Conservation (phyloP, 306 rosid species). For the Acacia acuminata region DNA sequence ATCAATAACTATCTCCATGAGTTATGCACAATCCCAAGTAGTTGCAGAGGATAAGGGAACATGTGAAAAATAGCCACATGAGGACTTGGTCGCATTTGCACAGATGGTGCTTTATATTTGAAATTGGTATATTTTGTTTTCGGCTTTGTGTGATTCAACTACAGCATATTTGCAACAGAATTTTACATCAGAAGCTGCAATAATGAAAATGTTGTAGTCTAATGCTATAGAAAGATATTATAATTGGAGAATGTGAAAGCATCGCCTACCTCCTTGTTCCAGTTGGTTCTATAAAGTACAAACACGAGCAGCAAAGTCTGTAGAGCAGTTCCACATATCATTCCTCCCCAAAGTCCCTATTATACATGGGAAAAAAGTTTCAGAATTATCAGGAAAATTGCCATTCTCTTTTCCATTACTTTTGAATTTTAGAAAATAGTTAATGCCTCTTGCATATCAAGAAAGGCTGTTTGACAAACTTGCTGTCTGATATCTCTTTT, state of each 20-base stretch:
- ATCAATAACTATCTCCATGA: neutral
- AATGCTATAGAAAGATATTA: neutral
- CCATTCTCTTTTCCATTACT: neutral
- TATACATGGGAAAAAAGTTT: neutral
- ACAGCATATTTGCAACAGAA: neutral
- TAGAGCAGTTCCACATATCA: constrained; percentile 48
- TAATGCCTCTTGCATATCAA: neutral
- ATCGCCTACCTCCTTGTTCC: constrained; percentile 50
- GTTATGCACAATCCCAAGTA: neutral
- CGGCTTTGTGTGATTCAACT: neutral
- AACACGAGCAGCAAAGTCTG: constrained; percentile 39
- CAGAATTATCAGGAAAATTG: constrained; percentile 21
- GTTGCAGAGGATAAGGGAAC: neutral
- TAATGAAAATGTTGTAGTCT: neutral
- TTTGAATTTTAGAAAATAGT: neutral
- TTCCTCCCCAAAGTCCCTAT: constrained; percentile 59
- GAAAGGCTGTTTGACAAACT: neutral
- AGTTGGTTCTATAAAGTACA: constrained; percentile 46
- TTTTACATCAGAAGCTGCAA: neutral
- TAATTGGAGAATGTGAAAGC: neutral
- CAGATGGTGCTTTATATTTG: neutral
- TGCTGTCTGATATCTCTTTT: neutral
- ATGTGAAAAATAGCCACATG: neutral
- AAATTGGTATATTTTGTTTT: neutral
- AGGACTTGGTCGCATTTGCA: neutral